Evolutionary conservation across 1,284 basidiomycete species (phyloP).

Genomic region (Spongispora temasekensis): DNA sequence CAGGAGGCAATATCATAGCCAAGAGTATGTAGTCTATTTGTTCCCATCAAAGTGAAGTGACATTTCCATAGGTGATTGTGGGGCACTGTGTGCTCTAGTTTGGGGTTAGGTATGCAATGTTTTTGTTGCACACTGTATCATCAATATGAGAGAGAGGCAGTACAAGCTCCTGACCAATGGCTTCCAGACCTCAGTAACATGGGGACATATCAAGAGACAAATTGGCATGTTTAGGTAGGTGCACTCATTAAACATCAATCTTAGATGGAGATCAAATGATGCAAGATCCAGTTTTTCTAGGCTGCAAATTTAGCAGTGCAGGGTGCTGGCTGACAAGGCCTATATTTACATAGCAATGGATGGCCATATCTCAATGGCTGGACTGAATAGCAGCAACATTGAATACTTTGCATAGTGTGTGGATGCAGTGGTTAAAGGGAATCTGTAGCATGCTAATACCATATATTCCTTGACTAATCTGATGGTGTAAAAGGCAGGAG

Average conservation of each 20-base stretch:
- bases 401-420: slow-evolving; percentile 90
- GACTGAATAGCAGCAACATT: slow-evolving; percentile 87
- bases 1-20: too few species aligned
- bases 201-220: slow-evolving; percentile 96
- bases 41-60: too few species aligned
- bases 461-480: too few species aligned
- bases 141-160: slow-evolving; percentile 89
- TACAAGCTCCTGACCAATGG: slow-evolving; percentile 80
- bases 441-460: slow-evolving; percentile 51
- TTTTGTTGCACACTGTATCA: slow-evolving; percentile 95
- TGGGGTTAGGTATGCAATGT: too few species aligned
- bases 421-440: slow-evolving; percentile 80
- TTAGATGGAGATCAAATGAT: slow-evolving; percentile 1
- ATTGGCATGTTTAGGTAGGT: slow-evolving; percentile 91
- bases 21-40: too few species aligned
- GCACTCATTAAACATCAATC: background rate
- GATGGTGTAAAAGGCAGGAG: too few species aligned
- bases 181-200: slow-evolving; percentile 89
- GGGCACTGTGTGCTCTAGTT: too few species aligned
- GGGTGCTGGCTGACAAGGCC: slow-evolving; percentile 86
- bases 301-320: slow-evolving; percentile 81
- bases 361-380: slow-evolving; percentile 96
- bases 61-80: too few species aligned
- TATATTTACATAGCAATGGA: slow-evolving; percentile 93
- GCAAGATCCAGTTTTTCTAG: slow-evolving; percentile 75